Evolutionary conservation across 2,329 filamentous ascomycete species (phyloP), one percentile per base, ranked within the genome.

Genomic region (Ascochyta viciae-villosae): DNA sequence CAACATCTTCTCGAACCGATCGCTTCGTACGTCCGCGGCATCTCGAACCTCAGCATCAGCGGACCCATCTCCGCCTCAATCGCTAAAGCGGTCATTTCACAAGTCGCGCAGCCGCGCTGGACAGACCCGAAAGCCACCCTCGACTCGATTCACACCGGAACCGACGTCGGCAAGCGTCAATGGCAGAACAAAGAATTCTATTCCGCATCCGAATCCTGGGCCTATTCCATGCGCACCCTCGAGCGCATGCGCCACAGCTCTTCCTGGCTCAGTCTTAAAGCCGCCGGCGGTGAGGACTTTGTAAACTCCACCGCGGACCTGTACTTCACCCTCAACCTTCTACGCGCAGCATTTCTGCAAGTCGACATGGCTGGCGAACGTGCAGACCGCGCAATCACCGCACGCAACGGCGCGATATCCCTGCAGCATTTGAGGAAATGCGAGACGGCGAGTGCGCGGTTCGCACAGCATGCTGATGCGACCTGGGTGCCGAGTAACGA

Each of bases 221-320:
- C 60, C 3, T 65, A 67, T 29, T 54, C 65, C 0, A 62, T 68
- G 61, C 66, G 65, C 27, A 68, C 64, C 0, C 61, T 70, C 13
- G 67, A 68, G 50, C 64, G 65, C 47, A 70, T 68, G 67, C 67
- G 67, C 31, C 61, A 67, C 43, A 64, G 61, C 29, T 67, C 67
- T 0, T 66, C 66, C 1, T 70, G 67, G 67, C 47, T 55, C 6
- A 50, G 57, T 3, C 57, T 68, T 7, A 61, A 60, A 43, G 48
- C 58, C 3, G 26, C 55, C 2, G 67, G 67, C 38, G 67, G 67
- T 3, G 53, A 62, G 26, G 61, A 64, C 29, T 70, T 70, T 38
- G 63, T 67, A 1, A 66, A 68, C 37, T 60, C 65, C 12, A 65
- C 61, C 1, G 65, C 67, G 0, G 66, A 67, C 40, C 50, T 70